Percentiles rank a stretch among this genome's conserved stretches.
Conservation (phyloP, 352 stramenopile genomes). For the Pythium myriotylum region DNA sequence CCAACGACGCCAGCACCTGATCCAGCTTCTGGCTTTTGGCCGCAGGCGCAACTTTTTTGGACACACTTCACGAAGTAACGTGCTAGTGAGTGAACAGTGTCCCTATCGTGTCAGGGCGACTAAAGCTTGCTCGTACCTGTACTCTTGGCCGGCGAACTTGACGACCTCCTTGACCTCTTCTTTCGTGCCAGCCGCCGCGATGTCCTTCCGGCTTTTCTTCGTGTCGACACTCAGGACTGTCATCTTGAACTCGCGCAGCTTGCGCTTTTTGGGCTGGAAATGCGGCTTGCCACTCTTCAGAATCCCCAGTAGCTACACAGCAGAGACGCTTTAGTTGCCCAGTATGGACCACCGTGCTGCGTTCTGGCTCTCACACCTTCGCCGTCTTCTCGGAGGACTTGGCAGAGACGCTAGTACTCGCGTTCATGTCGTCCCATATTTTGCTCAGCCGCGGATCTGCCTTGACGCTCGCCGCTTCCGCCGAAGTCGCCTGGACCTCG, state of each 20-base stretch:
- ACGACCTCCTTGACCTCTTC: conserved; percentile 55
- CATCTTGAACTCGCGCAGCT: conserved; percentile 70
- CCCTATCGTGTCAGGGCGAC: conserved; percentile 9
- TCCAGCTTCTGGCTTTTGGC: conserved; percentile 65
- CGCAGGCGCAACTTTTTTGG: conserved; percentile 17
- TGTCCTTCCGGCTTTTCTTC: conserved; percentile 54
- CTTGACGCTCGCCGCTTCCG: conserved; percentile 25
- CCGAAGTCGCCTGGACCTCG: not conserved
- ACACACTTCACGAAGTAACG: conserved; percentile 26
- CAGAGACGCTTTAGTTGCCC: too few species aligned
- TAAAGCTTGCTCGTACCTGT: conserved; percentile 46
- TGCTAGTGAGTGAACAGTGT: not conserved
- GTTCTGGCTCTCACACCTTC: conserved; percentile 42
- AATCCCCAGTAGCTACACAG: conserved; percentile 46
- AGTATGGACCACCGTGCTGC: too few species aligned
- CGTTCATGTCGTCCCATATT: conserved; percentile 74
- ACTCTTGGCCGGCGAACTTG: conserved; percentile 87
- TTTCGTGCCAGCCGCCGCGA: conserved; percentile 26
- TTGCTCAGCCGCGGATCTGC: conserved; percentile 39
- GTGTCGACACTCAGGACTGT: conserved; percentile 72
- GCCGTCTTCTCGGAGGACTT: conserved; percentile 43
- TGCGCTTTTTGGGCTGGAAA: conserved; percentile 60
- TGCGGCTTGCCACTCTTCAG: conserved; percentile 55
- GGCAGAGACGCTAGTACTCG: conserved; percentile 55
- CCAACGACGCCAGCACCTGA: conserved; percentile 82